phyloP scores from a whole-genome alignment of 495 filamentous ascomycete species.

The Parachaetomium inaequale region DNA sequence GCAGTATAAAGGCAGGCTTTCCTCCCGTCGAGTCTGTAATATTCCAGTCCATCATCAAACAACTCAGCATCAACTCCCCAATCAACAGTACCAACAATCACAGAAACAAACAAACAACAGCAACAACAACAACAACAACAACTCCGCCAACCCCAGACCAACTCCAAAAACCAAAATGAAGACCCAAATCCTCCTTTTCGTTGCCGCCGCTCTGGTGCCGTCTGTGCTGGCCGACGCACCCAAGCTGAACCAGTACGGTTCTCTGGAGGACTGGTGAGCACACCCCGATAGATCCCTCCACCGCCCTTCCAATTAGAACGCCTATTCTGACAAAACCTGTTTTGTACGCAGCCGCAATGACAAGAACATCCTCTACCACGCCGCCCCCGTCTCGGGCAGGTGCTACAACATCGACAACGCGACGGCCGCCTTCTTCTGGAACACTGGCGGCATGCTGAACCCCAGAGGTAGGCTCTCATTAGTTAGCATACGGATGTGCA shows the following conservation, averaged over 20 bases:
- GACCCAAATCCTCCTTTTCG: neutral
- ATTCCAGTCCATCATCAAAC: neutral
- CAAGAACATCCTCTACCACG: conserved; percentile 4
- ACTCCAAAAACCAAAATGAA: neutral
- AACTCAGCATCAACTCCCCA: neutral
- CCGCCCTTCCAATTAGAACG: neutral
- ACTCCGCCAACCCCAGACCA: no score
- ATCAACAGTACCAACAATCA: neutral
- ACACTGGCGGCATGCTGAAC: neutral
- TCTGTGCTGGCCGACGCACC: neutral
- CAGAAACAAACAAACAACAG: neutral
- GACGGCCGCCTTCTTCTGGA: neutral
- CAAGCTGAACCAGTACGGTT: neutral
- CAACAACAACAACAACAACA: neutral
- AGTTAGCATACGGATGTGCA: neutral
- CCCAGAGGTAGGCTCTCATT: neutral
- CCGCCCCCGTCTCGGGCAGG: neutral
- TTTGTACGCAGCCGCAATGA: neutral
- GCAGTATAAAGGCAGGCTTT: neutral
- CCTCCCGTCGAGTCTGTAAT: neutral
- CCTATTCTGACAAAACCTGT: neutral
- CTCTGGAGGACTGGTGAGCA: neutral
- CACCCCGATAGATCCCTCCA: neutral
- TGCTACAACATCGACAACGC: conserved; percentile 3
- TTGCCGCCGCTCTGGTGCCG: neutral